phyloP scores from a whole-genome alignment of 2,329 filamentous ascomycete species.

The Aspergillus fructus region DNA sequence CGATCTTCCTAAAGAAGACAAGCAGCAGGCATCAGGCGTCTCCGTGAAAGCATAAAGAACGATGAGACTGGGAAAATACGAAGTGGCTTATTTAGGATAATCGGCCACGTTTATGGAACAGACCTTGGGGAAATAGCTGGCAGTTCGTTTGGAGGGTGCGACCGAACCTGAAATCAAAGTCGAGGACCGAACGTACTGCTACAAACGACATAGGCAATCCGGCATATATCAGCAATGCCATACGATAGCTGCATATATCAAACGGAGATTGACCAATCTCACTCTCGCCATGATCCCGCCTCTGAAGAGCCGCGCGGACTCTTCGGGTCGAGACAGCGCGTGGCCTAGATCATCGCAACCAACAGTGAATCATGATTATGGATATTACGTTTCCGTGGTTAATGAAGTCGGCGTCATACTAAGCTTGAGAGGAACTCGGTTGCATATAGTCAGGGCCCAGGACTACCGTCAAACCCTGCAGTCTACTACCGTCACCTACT shows the following conservation, averaged over 20 bases:
- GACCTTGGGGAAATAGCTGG: neutral
- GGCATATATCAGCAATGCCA: neutral
- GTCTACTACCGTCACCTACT: neutral
- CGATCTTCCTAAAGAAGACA: constrained; percentile 51
- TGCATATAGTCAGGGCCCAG: neutral
- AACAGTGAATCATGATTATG: neutral
- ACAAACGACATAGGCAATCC: neutral
- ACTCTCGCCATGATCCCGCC: neutral
- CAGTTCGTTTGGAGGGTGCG: neutral
- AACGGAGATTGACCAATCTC: neutral
- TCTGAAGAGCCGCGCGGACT: neutral
- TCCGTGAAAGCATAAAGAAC: constrained; percentile 40
- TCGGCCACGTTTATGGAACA: neutral
- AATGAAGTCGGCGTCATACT: neutral
- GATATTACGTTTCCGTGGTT: neutral
- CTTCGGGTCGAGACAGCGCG: neutral
- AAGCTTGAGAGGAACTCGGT: neutral
- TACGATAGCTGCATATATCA: neutral
- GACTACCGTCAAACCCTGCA: neutral
- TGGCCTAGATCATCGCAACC: neutral
- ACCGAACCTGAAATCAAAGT: neutral
- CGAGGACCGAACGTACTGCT: neutral
- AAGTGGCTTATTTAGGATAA: neutral
- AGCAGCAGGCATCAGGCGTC: constrained; percentile 29
- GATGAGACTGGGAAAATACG: neutral